Percentiles rank a stretch among this genome's conserved stretches.
Evolutionary conservation across 805 yeast species (phyloP).

Genomic region (Torulaspora indica): DNA sequence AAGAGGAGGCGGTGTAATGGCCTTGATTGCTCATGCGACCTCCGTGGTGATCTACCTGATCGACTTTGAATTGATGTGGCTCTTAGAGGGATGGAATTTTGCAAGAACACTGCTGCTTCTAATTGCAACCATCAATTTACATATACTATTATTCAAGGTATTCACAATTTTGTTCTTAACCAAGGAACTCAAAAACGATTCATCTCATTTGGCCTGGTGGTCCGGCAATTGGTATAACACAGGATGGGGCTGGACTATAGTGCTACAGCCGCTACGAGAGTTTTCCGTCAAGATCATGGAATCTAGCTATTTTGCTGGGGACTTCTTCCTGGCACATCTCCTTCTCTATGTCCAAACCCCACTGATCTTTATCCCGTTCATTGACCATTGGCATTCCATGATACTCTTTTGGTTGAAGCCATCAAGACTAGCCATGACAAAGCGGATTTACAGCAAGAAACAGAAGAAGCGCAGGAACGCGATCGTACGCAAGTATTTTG

Average conservation of each 20-base stretch:
- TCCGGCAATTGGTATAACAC: constrained; percentile 65
- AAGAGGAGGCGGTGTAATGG: constrained; percentile 48
- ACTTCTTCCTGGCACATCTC: constrained; percentile 55
- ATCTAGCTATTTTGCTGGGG: constrained; percentile 63
- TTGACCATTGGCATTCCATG: constrained; percentile 63
- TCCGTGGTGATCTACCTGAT: constrained; percentile 51
- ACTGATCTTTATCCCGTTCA: constrained; percentile 54
- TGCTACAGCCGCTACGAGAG: constrained; percentile 64
- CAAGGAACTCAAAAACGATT: constrained; percentile 57
- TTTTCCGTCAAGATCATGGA: constrained; percentile 59
- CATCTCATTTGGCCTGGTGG: constrained; percentile 72
- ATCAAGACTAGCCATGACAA: constrained; percentile 35
- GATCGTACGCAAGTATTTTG: constrained; percentile 43
- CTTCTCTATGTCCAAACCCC: constrained; percentile 58
- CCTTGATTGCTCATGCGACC: constrained; percentile 51
- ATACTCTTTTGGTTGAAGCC: constrained; percentile 66
- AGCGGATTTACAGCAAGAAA: constrained; percentile 38
- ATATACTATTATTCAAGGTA: constrained; percentile 51
- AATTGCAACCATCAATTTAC: constrained; percentile 51
- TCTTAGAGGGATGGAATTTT: constrained; percentile 63
- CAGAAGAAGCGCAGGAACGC: constrained; percentile 40
- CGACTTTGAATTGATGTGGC: constrained; percentile 60
- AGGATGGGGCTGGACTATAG: constrained; percentile 55
- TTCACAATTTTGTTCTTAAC: constrained; percentile 49
- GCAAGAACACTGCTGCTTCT: constrained; percentile 57